Evolutionary conservation across 1,284 basidiomycete genomes (phyloP), one percentile per base, ranked within the genome.

Genomic region (Pseudozyma thailandica): DNA sequence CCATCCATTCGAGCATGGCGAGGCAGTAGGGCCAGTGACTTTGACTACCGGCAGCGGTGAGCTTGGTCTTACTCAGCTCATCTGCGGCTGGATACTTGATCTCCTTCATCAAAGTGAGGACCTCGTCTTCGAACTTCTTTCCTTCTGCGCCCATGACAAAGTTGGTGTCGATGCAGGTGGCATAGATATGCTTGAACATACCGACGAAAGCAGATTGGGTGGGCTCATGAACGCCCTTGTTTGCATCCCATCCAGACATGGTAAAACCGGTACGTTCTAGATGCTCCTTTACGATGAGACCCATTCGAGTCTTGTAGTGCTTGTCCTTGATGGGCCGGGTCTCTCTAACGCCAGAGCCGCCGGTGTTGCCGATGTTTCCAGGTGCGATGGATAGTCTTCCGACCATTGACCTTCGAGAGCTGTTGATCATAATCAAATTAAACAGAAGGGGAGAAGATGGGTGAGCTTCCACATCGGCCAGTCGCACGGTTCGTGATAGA

Each of bases 1-100:
- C 77, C 64, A 82, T 72, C 81, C 81, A 82, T 52, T 81, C 79
- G 31, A 82, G 75, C 74, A 82, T 78, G 46, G 75, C 78, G 26
- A 80, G 73, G 44, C 78, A 75, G 42, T 63, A 75, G 0, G 80
- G 81, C 81, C 81, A 82, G 52, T 81, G 78, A 52, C 76, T 77
- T 50, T 75, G 73, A 57, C 75, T 77, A 26, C 81, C 80, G 13
- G 81, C 80, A 7, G 78, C 76, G 6, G 61, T 72, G n/a, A 82
- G 75, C 48, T 79, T 75, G 48, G 78, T 82, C 72, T 82, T 82
- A 50, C 75, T 80, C 18, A 82, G 68, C 31, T 82, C 80, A 38
- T 79, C 79, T 37, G 78, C 52, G 25, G 75, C 71, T 2, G 81
- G 81, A 49, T 82, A 82, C 23, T 77, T 78, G 66, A 79, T 64